Conservation (phyloP, 2,329 filamentous ascomycete genomes). For the Microcera coccophila region DNA sequence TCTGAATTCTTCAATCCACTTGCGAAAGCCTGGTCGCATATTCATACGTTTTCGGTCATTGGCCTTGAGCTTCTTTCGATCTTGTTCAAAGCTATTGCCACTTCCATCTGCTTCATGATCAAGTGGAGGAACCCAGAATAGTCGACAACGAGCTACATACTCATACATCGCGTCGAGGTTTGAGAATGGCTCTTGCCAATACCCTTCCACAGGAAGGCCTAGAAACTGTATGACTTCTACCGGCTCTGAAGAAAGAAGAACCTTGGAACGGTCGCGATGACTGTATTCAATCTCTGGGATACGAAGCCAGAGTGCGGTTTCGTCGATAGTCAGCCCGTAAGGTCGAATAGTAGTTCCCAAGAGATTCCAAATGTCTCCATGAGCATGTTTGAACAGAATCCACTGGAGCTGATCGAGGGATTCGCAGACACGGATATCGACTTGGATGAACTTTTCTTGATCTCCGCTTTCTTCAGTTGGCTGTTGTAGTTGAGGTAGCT, state of each 20-base stretch:
- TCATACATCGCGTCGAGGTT: constrained; percentile 55
- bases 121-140: constrained; percentile 49
- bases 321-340: constrained; percentile 63
- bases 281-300: constrained; percentile 62
- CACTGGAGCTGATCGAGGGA: constrained; percentile 49
- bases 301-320: constrained; percentile 60
- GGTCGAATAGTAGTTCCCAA: constrained; percentile 61
- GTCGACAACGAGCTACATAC: constrained; percentile 55
- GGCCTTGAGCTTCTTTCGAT: constrained; percentile 40
- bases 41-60: constrained; percentile 56
- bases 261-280: constrained; percentile 52
- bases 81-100: constrained; percentile 16
- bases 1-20: constrained; percentile 63
- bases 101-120: constrained; percentile 25
- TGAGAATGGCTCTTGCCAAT: constrained; percentile 55
- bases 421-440: constrained; percentile 61
- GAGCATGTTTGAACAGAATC: constrained; percentile 64
- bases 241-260: constrained; percentile 60
- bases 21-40: constrained; percentile 53
- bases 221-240: constrained; percentile 57
- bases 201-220: constrained; percentile 45
- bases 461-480: constrained; percentile 1
- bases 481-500: neutral
- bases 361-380: constrained; percentile 67
- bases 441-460: constrained; percentile 51